Evolutionary conservation across 352 stramenopile species (phyloP).

Genomic region (Globisporangium irregulare): DNA sequence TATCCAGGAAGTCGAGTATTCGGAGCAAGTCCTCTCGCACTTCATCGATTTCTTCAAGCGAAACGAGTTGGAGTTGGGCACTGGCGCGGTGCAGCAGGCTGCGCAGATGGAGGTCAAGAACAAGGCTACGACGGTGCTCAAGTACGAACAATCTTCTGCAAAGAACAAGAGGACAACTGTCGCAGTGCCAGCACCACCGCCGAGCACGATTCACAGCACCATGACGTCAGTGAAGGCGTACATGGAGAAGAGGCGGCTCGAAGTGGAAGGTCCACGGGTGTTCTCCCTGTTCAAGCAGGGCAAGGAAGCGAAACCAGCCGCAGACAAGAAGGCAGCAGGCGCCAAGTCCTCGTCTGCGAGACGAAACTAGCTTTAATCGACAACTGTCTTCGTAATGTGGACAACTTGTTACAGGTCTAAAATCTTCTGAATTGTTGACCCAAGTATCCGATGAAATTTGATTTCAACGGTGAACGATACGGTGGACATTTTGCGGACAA

Average conservation of each 20-base stretch:
- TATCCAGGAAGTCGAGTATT: conserved; percentile 69
- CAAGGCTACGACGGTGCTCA: conserved; percentile 27
- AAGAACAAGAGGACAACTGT: background rate
- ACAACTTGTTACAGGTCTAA: background rate
- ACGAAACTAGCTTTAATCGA: conserved; percentile 1
- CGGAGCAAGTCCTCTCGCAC: conserved; percentile 55
- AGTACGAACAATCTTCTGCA: conserved; percentile 33
- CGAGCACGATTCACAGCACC: conserved; percentile 18
- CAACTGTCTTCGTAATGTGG: background rate
- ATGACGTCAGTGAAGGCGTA: conserved; percentile 33
- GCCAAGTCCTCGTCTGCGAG: background rate
- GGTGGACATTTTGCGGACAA: background rate
- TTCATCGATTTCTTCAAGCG: conserved; percentile 65
- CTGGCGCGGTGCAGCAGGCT: conserved; percentile 7
- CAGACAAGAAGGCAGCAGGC: background rate
- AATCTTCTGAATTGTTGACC: background rate
- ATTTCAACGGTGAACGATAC: background rate
- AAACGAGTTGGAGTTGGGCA: conserved; percentile 42
- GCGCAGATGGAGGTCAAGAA: background rate
- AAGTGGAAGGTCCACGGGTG: conserved; percentile 9
- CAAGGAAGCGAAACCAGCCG: conserved; percentile 2
- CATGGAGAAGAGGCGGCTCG: conserved; percentile 23
- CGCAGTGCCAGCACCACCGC: background rate
- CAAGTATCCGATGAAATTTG: background rate
- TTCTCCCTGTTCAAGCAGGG: conserved; percentile 20